phyloP scores from a whole-genome alignment of 495 filamentous ascomycete species.

The Hapsidospora chrysogenum region DNA sequence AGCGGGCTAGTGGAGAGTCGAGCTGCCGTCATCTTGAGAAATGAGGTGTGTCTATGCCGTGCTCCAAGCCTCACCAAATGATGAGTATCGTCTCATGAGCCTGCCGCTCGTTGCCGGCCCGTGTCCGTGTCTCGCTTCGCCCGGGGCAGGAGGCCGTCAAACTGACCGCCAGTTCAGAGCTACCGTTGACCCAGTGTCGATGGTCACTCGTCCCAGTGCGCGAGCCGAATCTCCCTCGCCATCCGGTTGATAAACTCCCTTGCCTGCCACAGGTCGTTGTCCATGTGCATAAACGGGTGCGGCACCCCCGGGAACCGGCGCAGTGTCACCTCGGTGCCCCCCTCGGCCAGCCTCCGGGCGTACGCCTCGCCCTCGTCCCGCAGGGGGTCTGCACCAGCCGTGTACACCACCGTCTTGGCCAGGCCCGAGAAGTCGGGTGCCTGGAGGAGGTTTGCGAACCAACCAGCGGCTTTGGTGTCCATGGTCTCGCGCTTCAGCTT shows the following conservation, averaged over 20 bases:
- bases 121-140: too few relatives aligned
- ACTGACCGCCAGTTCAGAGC: too few relatives aligned
- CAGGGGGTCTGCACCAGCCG: constrained; percentile 30
- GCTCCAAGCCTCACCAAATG: too few relatives aligned
- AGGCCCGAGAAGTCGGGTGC: constrained; percentile 24
- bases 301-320: constrained; percentile 29
- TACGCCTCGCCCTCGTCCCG: constrained; percentile 38
- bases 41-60: too few relatives aligned
- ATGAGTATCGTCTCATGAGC: too few relatives aligned
- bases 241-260: background rate
- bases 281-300: constrained; percentile 32
- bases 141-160: too few relatives aligned
- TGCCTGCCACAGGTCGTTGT: constrained; percentile 1
- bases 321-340: constrained; percentile 26
- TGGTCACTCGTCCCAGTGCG: too few relatives aligned
- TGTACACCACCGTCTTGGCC: constrained; percentile 29
- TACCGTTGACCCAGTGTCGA: too few relatives aligned
- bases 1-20: too few relatives aligned
- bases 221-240: constrained; percentile 1
- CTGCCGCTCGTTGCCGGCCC: too few relatives aligned
- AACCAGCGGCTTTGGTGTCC: constrained; percentile 11
- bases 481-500: constrained; percentile 1
- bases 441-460: constrained; percentile 16
- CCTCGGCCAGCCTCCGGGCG: constrained; percentile 25
- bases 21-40: too few relatives aligned